Conservation (phyloP, 805 yeast genomes). For the Lachancea thermotolerans region DNA sequence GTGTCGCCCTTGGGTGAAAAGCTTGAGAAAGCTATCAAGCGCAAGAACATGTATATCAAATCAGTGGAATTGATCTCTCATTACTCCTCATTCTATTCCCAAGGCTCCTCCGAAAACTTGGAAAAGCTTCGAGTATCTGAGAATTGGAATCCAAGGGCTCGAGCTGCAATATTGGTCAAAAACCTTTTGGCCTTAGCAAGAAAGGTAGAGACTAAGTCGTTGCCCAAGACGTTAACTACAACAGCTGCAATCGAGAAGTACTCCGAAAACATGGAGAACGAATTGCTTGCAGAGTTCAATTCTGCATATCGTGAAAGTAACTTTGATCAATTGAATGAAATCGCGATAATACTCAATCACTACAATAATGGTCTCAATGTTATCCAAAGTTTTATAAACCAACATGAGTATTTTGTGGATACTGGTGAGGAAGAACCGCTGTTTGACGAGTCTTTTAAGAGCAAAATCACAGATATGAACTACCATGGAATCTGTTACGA, state of each 20-base stretch:
- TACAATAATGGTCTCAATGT: slow-evolving; percentile 84
- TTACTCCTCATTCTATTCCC: slow-evolving; percentile 64
- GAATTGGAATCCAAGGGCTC: slow-evolving; percentile 44
- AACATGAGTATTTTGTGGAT: slow-evolving; percentile 59
- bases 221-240: slow-evolving; percentile 37
- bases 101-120: slow-evolving; percentile 44
- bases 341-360: slow-evolving; percentile 65
- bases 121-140: slow-evolving; percentile 46
- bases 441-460: slow-evolving; percentile 50
- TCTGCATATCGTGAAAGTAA: slow-evolving; percentile 66
- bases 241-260: slow-evolving; percentile 50
- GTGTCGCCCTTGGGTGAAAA: slow-evolving; percentile 67
- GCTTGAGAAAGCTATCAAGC: slow-evolving; percentile 58
- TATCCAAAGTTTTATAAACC: slow-evolving; percentile 73
- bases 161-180: slow-evolving; percentile 62
- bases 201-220: slow-evolving; percentile 51
- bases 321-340: slow-evolving; percentile 63
- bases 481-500: slow-evolving; percentile 44
- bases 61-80: slow-evolving; percentile 69
- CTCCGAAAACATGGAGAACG: slow-evolving; percentile 70
- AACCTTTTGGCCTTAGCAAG: slow-evolving; percentile 58
- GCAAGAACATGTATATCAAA: slow-evolving; percentile 65
- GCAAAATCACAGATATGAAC: slow-evolving; percentile 52
- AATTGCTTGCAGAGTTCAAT: slow-evolving; percentile 62
- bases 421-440: slow-evolving; percentile 28